phyloP scores from a whole-genome alignment of 148 eudicot genomes.

The Rhododendron simsii region DNA sequence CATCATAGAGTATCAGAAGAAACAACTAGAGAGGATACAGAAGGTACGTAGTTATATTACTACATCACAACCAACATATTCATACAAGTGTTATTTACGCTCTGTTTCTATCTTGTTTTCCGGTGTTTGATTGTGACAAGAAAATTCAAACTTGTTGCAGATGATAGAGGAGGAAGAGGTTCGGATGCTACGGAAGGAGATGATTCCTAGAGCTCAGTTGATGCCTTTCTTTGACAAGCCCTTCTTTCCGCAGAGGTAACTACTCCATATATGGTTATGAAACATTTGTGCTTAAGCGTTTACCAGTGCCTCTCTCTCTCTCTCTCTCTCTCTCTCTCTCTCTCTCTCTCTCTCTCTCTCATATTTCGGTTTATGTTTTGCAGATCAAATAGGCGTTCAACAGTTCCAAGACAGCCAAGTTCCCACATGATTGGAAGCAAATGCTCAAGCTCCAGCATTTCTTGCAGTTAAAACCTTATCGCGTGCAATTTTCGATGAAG shows the following conservation, averaged over 20 bases:
- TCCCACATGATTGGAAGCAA: constrained; percentile 27
- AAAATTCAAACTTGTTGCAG: constrained; percentile 19
- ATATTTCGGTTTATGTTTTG: neutral
- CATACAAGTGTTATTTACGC: neutral
- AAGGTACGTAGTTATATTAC: constrained; percentile 37
- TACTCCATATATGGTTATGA: neutral
- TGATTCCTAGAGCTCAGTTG: constrained; percentile 78
- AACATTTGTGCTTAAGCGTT: too few species aligned
- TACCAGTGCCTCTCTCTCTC: neutral
- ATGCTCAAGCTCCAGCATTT: constrained; percentile 28
- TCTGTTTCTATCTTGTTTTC: too few species aligned
- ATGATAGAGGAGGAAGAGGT: constrained; percentile 72
- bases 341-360: neutral
- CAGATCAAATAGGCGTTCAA: constrained; percentile 55
- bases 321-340: neutral
- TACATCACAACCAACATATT: neutral
- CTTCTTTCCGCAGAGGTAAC: constrained; percentile 65
- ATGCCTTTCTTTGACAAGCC: constrained; percentile 79
- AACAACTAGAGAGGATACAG: constrained; percentile 45
- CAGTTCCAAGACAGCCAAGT: constrained; percentile 55
- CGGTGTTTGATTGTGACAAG: neutral
- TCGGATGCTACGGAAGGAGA: constrained; percentile 56
- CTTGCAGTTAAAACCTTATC: constrained; percentile 20
- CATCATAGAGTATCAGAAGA: constrained; percentile 51
- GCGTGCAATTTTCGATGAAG: constrained; percentile 12